Evolutionary conservation across 805 yeast genomes (phyloP), one percentile per base, ranked within the genome.

Genomic region (Kluyveromyces siamensis): DNA sequence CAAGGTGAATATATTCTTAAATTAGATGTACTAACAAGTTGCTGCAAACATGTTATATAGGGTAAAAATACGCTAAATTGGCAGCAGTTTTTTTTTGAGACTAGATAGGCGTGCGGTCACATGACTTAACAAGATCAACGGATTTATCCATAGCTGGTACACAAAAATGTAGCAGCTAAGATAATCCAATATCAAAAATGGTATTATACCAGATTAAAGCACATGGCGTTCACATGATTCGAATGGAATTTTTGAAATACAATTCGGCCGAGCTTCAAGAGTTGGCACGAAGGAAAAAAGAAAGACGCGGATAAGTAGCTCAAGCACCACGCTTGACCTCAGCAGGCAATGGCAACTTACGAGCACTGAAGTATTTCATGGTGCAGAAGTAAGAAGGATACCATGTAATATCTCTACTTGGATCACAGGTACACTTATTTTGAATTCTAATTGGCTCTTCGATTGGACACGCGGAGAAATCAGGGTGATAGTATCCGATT

Each of bases 401-500:
- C 84, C 87, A 86, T 9, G 91, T 83, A 68, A 81, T 77, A 67
- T 86, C 95, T 17, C 54, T 52, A 7, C 45, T 37, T 4, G 80
- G 78, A 52, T 79, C 70, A 70, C 90, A 84, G 11, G 74, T 66
- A 68, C 95, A 86, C 55, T 80, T 73, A 59, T 83, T 82, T 41
- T 72, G 75, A 27, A 70, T 50, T 66, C 84, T 76, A n/a, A 77
- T 62, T 27, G 70, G 72, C 39, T 69, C 58, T 50, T 81, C 77
- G 16, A 72, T 69, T 1, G 89, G 89, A 60, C 85, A 83, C 17
- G 81, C 75, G 11, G 60, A 66, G 63, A 83, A 84, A 14, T 90
- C 91, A 0, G 74, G 69, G 65, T 86, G 93, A 55, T 73, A 74
- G 63, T 86, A 87, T 9, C 93, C 95, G 39, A 86, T 73, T 52